Evolutionary conservation across 2,329 filamentous ascomycete species (phyloP).

Genomic region (Aaosphaeria arxii): DNA sequence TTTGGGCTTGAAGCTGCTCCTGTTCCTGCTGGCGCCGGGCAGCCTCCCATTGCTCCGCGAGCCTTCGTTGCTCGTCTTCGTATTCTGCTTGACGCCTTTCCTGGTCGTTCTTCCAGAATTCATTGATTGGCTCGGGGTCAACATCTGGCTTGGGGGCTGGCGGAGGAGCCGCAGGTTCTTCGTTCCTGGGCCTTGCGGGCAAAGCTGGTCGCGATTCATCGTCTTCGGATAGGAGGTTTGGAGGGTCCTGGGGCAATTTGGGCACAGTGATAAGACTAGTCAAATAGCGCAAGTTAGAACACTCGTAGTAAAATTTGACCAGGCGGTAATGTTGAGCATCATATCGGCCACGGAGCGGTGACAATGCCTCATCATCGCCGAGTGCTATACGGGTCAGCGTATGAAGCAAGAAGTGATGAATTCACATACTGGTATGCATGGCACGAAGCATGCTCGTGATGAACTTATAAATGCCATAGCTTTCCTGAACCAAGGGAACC

Average conservation of each 20-base stretch:
- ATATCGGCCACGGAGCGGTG: slow-evolving; percentile 83
- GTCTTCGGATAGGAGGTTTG: slow-evolving; percentile 81
- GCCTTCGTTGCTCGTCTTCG: slow-evolving; percentile 84
- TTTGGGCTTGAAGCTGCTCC: slow-evolving; percentile 78
- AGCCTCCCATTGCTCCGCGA: slow-evolving; percentile 83
- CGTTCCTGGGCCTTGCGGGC: slow-evolving; percentile 67
- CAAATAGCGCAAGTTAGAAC: slow-evolving; percentile 93
- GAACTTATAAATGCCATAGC: slow-evolving; percentile 99
- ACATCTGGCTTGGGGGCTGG: slow-evolving; percentile 65
- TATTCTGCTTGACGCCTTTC: slow-evolving; percentile 91
- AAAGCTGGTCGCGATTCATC: slow-evolving; percentile 75
- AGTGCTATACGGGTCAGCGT: slow-evolving; percentile 56
- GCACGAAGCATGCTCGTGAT: slow-evolving; percentile 98
- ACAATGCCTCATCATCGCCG: slow-evolving; percentile 87
- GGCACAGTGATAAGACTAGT: slow-evolving; percentile 95
- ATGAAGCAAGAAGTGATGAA: neutral
- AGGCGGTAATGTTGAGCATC: slow-evolving; percentile 95
- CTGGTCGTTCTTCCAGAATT: slow-evolving; percentile 96
- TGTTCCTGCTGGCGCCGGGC: slow-evolving; percentile 79
- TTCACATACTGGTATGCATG: slow-evolving; percentile 82
- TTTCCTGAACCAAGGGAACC: slow-evolving; percentile 92
- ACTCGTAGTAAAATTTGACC: slow-evolving; percentile 98
- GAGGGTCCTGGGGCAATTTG: slow-evolving; percentile 90
- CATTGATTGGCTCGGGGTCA: slow-evolving; percentile 91
- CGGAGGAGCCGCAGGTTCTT: slow-evolving; percentile 68